These are phyloP conservation scores for Barnettozyma hawaiiensis DNA, from an alignment of 1,139 yeast species.

Conservation along the genomic window DNA sequence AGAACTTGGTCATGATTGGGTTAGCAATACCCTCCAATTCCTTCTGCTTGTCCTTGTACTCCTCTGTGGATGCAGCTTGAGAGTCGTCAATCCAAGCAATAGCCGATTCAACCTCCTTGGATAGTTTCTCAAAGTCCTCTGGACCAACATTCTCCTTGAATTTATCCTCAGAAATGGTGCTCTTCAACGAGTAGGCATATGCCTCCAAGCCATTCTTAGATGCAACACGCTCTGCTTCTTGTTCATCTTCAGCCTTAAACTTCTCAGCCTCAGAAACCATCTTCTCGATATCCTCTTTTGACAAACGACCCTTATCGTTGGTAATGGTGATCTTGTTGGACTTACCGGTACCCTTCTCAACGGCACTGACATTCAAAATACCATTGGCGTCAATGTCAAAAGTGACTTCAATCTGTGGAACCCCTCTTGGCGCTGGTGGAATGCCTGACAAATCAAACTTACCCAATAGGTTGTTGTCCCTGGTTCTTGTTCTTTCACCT, in stretches of 20 bases:
- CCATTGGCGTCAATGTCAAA: constrained; percentile 96
- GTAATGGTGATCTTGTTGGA: constrained; percentile 72
- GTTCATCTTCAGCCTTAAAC: constrained; percentile 74
- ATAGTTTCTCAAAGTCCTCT: constrained; percentile 79
- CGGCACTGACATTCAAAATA: constrained; percentile 88
- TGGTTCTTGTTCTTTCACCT: constrained; percentile 96
- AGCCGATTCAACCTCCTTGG: constrained; percentile 80
- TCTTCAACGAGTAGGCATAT: constrained; percentile 76
- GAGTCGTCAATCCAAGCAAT: constrained; percentile 83
- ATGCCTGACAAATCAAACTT: constrained; percentile 93
- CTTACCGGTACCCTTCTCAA: constrained; percentile 92
- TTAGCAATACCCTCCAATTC: constrained; percentile 60
- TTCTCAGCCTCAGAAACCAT: constrained; percentile 90
- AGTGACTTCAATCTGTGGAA: constrained; percentile 95
- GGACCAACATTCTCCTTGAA: constrained; percentile 76
- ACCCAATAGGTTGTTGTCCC: constrained; percentile 93
- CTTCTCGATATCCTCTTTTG: constrained; percentile 88
- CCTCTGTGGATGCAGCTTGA: constrained; percentile 83
- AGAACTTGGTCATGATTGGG: constrained; percentile 61
- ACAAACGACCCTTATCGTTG: constrained; percentile 91
- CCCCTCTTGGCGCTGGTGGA: constrained; percentile 99
- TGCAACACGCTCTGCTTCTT: constrained; percentile 71
- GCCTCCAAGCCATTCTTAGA: constrained; percentile 82
- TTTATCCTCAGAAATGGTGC: constrained; percentile 56
- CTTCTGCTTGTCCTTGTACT: constrained; percentile 61